Evolutionary conservation across 306 rosid genomes (phyloP).

Genomic region (Datisca glomerata): DNA sequence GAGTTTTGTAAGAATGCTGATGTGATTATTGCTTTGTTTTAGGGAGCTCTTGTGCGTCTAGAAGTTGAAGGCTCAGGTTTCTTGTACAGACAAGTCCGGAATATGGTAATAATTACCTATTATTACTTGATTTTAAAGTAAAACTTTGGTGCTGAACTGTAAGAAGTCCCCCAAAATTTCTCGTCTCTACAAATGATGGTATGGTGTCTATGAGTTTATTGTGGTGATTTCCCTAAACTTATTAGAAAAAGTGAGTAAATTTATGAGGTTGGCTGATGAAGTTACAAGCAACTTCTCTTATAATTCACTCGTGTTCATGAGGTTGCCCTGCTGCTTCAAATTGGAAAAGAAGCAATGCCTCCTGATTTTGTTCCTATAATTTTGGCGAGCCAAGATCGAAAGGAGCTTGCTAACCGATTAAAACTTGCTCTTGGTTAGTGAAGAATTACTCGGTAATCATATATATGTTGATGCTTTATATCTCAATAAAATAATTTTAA

Average conservation of each 20-base stretch:
- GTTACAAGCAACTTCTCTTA: constrained; percentile 1
- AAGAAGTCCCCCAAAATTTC: too few species aligned
- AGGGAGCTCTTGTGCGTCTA: constrained; percentile 41
- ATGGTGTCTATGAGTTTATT: not conserved
- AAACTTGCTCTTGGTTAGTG: too few species aligned
- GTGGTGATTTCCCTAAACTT: not conserved
- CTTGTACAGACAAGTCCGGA: constrained; percentile 87
- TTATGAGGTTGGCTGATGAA: not conserved
- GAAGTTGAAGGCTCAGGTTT: constrained; percentile 96
- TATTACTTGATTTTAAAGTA: too few species aligned
- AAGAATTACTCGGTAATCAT: too few species aligned
- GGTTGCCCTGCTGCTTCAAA: constrained; percentile 81
- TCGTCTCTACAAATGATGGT: not conserved
- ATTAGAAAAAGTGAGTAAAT: not conserved
- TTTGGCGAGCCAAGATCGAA: constrained; percentile 67
- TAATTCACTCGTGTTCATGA: constrained; percentile 15
- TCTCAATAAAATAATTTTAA: too few species aligned
- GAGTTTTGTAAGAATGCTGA: not conserved
- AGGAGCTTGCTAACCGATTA: constrained; percentile 84
- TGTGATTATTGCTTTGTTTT: constrained; percentile 9
- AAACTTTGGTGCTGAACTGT: too few species aligned
- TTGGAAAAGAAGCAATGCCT: constrained; percentile 80
- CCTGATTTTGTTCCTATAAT: constrained; percentile 55
- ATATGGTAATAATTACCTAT: constrained; percentile 70
- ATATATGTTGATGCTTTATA: too few species aligned